Conservation (phyloP, 176 grass and related monocot genomes). For the Juncus inflexus region DNA sequence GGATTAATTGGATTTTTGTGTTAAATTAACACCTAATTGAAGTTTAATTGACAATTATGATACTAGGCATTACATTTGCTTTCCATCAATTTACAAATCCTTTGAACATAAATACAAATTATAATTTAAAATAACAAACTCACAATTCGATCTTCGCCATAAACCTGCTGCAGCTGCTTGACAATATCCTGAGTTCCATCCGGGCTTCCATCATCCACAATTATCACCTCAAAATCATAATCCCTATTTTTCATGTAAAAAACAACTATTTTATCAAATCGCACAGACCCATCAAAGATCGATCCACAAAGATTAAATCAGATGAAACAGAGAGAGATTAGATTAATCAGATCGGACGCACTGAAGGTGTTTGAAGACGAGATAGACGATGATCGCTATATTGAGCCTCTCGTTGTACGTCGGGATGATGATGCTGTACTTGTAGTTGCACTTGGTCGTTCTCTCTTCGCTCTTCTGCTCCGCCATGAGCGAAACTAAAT, state of each 20-base stretch:
- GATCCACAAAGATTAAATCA: no score
- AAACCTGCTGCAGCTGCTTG: slow-evolving; percentile 85
- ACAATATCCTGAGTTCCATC: slow-evolving; percentile 97
- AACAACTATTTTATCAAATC: neutral
- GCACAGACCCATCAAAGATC: neutral
- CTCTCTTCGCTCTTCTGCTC: slow-evolving; percentile 17
- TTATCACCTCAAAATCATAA: slow-evolving; percentile 84
- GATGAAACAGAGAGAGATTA: no score
- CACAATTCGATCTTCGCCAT: slow-evolving; percentile 90
- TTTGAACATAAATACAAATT: no score
- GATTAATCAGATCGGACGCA: neutral
- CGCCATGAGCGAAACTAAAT: no score
- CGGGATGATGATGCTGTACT: slow-evolving; percentile 88
- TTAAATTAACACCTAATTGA: no score
- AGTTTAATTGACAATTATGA: no score
- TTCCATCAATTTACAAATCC: no score
- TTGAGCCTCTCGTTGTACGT: slow-evolving; percentile 99
- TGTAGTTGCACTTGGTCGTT: neutral
- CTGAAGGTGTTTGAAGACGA: slow-evolving; percentile 5
- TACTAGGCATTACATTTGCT: no score
- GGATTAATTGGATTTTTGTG: no score
- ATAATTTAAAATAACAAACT: slow-evolving; percentile 22
- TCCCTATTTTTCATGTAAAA: slow-evolving; percentile 33
- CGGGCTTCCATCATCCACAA: slow-evolving; percentile 96
- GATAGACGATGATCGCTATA: slow-evolving; percentile 76